These are phyloP conservation scores for Globisporangium cystogenes DNA, from an alignment of 352 stramenopile genomes.

Conservation along the genomic window DNA sequence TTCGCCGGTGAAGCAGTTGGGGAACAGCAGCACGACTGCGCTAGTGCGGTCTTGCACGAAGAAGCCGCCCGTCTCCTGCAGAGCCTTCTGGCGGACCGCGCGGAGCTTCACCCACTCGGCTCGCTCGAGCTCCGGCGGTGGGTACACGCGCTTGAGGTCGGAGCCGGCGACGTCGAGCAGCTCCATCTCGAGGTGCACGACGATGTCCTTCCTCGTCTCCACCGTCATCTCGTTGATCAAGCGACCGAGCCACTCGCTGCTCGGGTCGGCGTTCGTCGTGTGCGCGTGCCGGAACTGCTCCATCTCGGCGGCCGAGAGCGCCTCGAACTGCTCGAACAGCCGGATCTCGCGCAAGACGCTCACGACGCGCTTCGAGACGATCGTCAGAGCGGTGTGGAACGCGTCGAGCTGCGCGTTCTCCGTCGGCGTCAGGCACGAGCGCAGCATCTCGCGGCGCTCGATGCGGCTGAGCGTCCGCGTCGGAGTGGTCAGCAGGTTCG, in stretches of 20 bases:
- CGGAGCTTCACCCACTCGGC: conserved; percentile 53
- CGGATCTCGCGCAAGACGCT: conserved; percentile 46
- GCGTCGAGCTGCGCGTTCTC: conserved; percentile 61
- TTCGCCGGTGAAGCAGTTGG: conserved; percentile 53
- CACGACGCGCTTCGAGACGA: conserved; percentile 52
- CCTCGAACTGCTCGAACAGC: conserved; percentile 60
- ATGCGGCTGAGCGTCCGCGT: conserved; percentile 30
- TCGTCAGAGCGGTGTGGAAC: conserved; percentile 40
- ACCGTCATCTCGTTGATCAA: conserved; percentile 50
- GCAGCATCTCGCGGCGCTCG: conserved; percentile 36
- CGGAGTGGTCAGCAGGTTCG: conserved; percentile 5
- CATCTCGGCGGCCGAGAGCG: conserved; percentile 37
- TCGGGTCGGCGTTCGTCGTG: conserved; percentile 33
- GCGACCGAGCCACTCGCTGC: conserved; percentile 46
- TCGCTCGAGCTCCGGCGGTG: conserved; percentile 12
- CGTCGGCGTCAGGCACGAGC: conserved; percentile 38
- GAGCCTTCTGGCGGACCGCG: conserved; percentile 29
- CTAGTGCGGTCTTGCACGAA: conserved; percentile 50
- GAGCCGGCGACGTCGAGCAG: conserved; percentile 43
- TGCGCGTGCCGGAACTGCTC: conserved; percentile 45
- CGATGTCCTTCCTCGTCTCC: conserved; percentile 47
- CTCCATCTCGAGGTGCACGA: conserved; percentile 59
- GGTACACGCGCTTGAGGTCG: conserved; percentile 13
- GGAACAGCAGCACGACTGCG: conserved; percentile 22
- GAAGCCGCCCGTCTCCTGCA: conserved; percentile 37